Evolutionary conservation across 1,284 basidiomycete genomes (phyloP).

Genomic region (Bjerkandera adusta): DNA sequence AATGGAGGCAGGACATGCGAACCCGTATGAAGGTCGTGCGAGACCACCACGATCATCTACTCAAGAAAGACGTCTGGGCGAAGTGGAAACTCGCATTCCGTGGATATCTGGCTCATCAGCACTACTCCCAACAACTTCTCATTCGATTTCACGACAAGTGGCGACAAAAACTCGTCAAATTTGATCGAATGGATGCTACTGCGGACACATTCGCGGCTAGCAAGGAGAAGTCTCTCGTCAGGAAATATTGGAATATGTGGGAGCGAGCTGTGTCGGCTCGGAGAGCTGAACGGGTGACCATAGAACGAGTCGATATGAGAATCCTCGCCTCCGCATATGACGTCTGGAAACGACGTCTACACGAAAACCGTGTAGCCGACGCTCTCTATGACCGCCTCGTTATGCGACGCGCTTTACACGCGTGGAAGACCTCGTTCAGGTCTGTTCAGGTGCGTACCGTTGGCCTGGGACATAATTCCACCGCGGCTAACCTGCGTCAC

Average conservation of each 20-base stretch:
- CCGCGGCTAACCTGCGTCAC: too few relatives aligned
- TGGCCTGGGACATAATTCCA: too few relatives aligned
- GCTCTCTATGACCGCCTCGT: slow-evolving; percentile 41
- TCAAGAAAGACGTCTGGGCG: slow-evolving; percentile 53
- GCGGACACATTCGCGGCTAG: slow-evolving; percentile 46
- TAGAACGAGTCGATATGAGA: slow-evolving; percentile 42
- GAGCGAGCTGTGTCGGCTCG: slow-evolving; percentile 41
- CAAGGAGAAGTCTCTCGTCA: slow-evolving; percentile 34
- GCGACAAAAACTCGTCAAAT: slow-evolving; percentile 40
- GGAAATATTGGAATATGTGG: slow-evolving; percentile 56
- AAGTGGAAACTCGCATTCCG: slow-evolving; percentile 59
- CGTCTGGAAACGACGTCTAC: slow-evolving; percentile 55
- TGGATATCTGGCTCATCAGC: slow-evolving; percentile 46
- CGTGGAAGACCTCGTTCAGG: slow-evolving; percentile 61
- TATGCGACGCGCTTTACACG: slow-evolving; percentile 42
- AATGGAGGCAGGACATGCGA: slow-evolving; percentile 69
- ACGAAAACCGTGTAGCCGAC: slow-evolving; percentile 41
- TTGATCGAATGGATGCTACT: slow-evolving; percentile 42
- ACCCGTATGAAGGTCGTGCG: slow-evolving; percentile 59
- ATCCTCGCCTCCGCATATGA: slow-evolving; percentile 45
- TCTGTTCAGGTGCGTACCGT: too few relatives aligned
- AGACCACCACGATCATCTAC: slow-evolving; percentile 46
- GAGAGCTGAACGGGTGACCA: slow-evolving; percentile 42
- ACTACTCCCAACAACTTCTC: slow-evolving; percentile 43
- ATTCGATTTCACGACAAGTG: slow-evolving; percentile 47